Percentiles rank a stretch among this genome's conserved stretches.
phyloP scores from a whole-genome alignment of 2,329 filamentous ascomycete genomes.

The Diaporthe sp. region DNA sequence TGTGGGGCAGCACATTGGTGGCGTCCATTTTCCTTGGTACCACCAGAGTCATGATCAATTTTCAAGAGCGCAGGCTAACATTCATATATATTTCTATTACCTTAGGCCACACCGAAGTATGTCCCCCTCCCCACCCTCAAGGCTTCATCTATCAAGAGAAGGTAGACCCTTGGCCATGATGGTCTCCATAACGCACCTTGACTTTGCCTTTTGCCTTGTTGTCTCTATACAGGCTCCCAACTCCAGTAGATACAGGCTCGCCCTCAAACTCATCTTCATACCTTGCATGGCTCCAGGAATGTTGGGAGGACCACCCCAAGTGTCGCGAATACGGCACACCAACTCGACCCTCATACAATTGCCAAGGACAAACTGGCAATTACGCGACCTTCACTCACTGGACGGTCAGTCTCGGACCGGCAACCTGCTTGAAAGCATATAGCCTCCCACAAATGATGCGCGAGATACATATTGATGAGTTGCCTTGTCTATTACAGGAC shows the following conservation, averaged over 20 bases:
- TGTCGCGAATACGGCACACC: background rate
- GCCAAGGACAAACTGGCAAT: background rate
- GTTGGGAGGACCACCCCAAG: background rate
- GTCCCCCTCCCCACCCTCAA: background rate
- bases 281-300: background rate
- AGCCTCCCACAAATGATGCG: too few species aligned
- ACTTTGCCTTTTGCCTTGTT: background rate
- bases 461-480: background rate
- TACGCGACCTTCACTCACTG: background rate
- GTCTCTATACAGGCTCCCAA: background rate
- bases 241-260: background rate
- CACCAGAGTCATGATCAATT: background rate
- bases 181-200: background rate
- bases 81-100: background rate
- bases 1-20: background rate
- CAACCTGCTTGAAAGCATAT: too few species aligned
- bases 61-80: too few species aligned
- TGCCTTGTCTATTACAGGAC: background rate
- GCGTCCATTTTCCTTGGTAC: background rate
- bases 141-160: background rate
- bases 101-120: too few species aligned
- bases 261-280: background rate
- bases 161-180: background rate
- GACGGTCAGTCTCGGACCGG: too few species aligned
- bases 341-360: background rate